Base-by-base conservation (phyloP, 2,329 filamentous ascomycete genomes). In the Aspergillus amoenus region DNA sequence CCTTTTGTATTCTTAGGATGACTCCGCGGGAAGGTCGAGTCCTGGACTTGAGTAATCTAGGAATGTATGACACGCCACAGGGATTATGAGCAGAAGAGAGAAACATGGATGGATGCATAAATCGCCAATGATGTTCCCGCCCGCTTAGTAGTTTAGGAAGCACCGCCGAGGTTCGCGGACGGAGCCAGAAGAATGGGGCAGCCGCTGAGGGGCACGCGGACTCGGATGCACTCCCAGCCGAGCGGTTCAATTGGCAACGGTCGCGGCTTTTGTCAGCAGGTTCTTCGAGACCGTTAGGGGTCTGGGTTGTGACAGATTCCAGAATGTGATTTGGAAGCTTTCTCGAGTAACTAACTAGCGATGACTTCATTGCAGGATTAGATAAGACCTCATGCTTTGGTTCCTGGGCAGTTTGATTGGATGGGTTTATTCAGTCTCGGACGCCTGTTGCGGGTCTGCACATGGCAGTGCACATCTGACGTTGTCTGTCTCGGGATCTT, bases 221-320 rank as follows among this genome's bases (percentile, higher is more conserved):
- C 18, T 27, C 55, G 55, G 55, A 53, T 53, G 40, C 11, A 45
- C 27, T 9, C 9, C 37, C 18, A 22, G 18, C 49, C 55, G 48
- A 47, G 37, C 40, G 18, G 17, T 18, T 46, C n/a, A 46, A 43
- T 49, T 27, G 47, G 47, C 45, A 49, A 48, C 52, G 45, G 21
- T 44, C 42, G 42, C 21, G 21, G 42, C 47, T 47, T 57, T 57
- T 57, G 55, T 57, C 55, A 57, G 55, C 55, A 22, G 12, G 13
- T 18, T 46, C 52, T 49, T 52, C 48, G 30, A 52, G 49, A 52
- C 55, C 37, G 15, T 47, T 21, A 3, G 6, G 7, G 5, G 39
- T 46, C 30, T 30, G 27, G 7, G 27, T 52, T 39, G 27, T 30
- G 27, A 30, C 15, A 15, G n/a, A 18, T 53, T 53, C 51, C 24